Conservation (phyloP, 129 eudicot genomes). For the Tagetes erecta region DNA sequence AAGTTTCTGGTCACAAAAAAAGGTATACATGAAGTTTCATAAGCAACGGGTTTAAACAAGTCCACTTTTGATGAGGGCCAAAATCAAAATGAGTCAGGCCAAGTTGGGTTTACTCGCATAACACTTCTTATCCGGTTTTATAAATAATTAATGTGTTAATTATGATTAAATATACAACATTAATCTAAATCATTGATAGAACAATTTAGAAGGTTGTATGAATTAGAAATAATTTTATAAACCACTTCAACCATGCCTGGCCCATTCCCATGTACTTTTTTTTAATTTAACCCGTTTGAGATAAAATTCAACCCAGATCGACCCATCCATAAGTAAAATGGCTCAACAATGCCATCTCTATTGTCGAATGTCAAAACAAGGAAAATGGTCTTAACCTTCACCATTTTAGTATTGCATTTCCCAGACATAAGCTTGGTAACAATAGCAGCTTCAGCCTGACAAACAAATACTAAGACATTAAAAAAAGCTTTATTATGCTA, state of each 20-base stretch:
- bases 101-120: background rate
- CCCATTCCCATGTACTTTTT: background rate
- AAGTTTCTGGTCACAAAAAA: slow-evolving; percentile 58
- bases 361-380: background rate
- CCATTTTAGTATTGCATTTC: slow-evolving; percentile 46
- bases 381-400: slow-evolving; percentile 53
- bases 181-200: background rate
- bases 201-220: background rate
- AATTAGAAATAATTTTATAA: background rate
- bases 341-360: background rate
- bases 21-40: background rate
- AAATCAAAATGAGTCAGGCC: background rate
- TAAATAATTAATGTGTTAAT: background rate
- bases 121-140: background rate
- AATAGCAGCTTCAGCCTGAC: slow-evolving; percentile 88
- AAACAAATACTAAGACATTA: slow-evolving; percentile 22
- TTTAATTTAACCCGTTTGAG: background rate
- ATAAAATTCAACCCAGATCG: background rate
- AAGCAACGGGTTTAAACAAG: background rate
- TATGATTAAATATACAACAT: background rate
- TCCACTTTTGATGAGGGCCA: background rate
- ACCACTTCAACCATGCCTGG: background rate
- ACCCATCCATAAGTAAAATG: slow-evolving; percentile 5
- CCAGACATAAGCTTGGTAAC: slow-evolving; percentile 65
- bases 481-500: background rate